Evolutionary conservation across 495 filamentous ascomycete genomes (phyloP).

Genomic region (Letharia lupina): DNA sequence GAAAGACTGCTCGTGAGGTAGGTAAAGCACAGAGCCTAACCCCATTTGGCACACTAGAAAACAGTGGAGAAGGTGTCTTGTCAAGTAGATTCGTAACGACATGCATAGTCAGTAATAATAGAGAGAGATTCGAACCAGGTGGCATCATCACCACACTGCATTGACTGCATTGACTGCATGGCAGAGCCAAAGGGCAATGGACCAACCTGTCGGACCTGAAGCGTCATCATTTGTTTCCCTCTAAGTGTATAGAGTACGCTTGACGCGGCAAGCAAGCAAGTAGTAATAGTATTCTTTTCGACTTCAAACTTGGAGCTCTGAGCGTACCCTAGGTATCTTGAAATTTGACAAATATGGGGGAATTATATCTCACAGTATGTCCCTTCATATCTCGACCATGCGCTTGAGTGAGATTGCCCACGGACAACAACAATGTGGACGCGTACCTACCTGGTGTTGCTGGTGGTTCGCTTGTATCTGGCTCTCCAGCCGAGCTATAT

Average conservation of each 20-base stretch:
- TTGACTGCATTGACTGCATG: background rate
- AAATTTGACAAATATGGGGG: too few species aligned
- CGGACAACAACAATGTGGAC: conserved; percentile 61
- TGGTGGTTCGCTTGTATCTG: conserved; percentile 86
- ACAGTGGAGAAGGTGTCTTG: background rate
- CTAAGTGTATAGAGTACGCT: too few species aligned
- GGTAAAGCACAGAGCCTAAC: background rate
- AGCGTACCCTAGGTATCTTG: too few species aligned
- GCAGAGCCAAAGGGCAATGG: background rate
- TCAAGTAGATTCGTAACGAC: background rate
- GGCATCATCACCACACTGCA: background rate
- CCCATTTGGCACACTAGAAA: background rate
- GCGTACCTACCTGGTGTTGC: conserved; percentile 74
- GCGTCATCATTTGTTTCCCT: background rate
- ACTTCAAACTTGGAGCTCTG: too few species aligned
- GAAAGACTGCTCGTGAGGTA: background rate
- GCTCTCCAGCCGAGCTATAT: conserved; percentile 91
- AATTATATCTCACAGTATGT: background rate
- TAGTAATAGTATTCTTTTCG: too few species aligned
- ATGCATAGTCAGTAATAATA: background rate
- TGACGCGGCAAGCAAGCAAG: background rate
- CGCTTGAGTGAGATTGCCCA: background rate
- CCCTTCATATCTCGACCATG: background rate
- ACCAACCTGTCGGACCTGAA: background rate
- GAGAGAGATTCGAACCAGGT: background rate